Percentiles rank a stretch among this genome's conserved stretches.
Evolutionary conservation across 768 basidiomycete species (phyloP).

Genomic region (Trametes maxima): DNA sequence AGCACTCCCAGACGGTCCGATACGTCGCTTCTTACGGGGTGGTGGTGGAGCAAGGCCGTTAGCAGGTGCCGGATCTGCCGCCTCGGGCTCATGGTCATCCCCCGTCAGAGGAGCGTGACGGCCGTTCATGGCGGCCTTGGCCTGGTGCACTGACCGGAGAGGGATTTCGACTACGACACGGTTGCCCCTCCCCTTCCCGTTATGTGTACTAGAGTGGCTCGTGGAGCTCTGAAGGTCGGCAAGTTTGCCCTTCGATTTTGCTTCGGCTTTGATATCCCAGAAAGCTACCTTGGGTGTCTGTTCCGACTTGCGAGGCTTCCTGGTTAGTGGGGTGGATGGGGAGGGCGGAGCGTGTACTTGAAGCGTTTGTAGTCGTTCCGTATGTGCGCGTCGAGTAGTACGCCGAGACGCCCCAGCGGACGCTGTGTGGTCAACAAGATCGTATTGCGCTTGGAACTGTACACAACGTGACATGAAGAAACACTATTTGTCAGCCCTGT

Average conservation of each 20-base stretch:
- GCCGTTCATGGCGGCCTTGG: too few relatives aligned
- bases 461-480: constrained; percentile 1
- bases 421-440: constrained; percentile 54
- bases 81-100: not conserved
- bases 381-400: constrained; percentile 58
- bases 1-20: not conserved
- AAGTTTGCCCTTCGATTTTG: constrained; percentile 22
- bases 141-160: not conserved
- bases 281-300: constrained; percentile 8
- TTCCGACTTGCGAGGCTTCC: constrained; percentile 5
- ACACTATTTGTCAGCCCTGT: not conserved
- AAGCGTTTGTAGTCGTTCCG: constrained; percentile 52
- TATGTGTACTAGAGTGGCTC: not conserved
- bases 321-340: constrained; percentile 14
- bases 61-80: not conserved
- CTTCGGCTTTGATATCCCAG: constrained; percentile 22
- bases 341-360: constrained; percentile 33
- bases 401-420: constrained; percentile 54
- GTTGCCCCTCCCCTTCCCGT: constrained; percentile 3
- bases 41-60: constrained; percentile 1
- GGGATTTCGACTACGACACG: constrained; percentile 1
- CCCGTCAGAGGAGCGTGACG: not conserved
- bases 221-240: not conserved
- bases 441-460: constrained; percentile 66
- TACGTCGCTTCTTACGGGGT: constrained; percentile 25